phyloP scores from a whole-genome alignment of 176 grass and related monocot genomes.

The Elaeis guineensis region DNA sequence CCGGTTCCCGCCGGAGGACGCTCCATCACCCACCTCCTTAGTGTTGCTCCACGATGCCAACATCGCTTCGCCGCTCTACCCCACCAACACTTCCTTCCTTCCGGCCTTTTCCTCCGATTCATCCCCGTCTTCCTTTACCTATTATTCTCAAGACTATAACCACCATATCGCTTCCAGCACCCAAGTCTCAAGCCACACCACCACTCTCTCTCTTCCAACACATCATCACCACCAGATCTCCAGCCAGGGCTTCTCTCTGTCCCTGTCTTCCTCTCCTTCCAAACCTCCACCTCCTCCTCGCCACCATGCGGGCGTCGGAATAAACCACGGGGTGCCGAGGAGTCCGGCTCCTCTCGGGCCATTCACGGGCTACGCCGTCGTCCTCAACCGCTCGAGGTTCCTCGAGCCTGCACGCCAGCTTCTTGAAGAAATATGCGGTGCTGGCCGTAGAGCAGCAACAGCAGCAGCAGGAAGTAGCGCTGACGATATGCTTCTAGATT shows the following conservation, averaged over 20 bases:
- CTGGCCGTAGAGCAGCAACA: too few species aligned
- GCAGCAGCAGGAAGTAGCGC: too few species aligned
- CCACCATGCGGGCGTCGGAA: background rate
- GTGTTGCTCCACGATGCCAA: slow-evolving; percentile 13
- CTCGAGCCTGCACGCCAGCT: too few species aligned
- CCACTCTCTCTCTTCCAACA: background rate
- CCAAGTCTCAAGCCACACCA: background rate
- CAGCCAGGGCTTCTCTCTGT: slow-evolving; percentile 22
- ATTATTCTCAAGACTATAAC: background rate
- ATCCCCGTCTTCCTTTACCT: background rate
- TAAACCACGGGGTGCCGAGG: too few species aligned
- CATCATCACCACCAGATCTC: slow-evolving; percentile 1
- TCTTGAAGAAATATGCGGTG: too few species aligned
- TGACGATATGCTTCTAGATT: too few species aligned
- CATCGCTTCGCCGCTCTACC: background rate
- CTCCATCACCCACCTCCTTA: slow-evolving; percentile 13
- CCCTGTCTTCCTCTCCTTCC: slow-evolving; percentile 23
- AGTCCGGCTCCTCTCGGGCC: too few species aligned
- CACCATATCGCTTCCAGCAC: background rate
- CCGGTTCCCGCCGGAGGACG: slow-evolving; percentile 56
- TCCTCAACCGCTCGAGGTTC: too few species aligned
- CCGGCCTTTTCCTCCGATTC: background rate
- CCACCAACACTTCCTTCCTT: background rate
- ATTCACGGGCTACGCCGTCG: too few species aligned
- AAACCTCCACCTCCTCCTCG: slow-evolving; percentile 5